Conservation (phyloP, 1,139 yeast genomes). For the Scheffersomyces quercinus region DNA sequence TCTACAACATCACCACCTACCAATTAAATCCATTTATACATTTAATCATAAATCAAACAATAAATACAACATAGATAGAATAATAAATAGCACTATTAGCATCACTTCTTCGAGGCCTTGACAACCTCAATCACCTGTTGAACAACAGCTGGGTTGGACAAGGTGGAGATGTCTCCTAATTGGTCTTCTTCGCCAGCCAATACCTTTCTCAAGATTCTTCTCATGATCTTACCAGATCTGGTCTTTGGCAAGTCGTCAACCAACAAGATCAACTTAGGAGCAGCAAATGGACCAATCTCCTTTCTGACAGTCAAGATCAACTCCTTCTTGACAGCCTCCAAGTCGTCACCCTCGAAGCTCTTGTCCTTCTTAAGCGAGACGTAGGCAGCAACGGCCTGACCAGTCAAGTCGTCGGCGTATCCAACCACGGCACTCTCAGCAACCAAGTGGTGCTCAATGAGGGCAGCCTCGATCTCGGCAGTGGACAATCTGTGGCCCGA, state of each 20-base stretch:
- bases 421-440: conserved; percentile 84
- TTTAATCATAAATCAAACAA: not conserved
- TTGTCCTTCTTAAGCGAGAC: conserved; percentile 60
- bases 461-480: conserved; percentile 80
- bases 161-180: conserved; percentile 76
- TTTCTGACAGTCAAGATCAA: conserved; percentile 71
- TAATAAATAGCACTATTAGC: not conserved
- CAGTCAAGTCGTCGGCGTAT: conserved; percentile 77
- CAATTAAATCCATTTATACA: not conserved
- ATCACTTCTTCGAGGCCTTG: conserved; percentile 22
- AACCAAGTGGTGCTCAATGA: conserved; percentile 67
- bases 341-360: conserved; percentile 39
- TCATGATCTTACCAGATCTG: conserved; percentile 82
- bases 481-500: conserved; percentile 81
- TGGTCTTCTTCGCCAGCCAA: conserved; percentile 79
- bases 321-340: conserved; percentile 64
- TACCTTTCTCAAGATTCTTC: conserved; percentile 77
- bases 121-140: conserved; percentile 64
- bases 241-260: conserved; percentile 83
- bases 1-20: too few relatives aligned
- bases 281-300: conserved; percentile 84
- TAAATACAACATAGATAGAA: not conserved
- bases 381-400: conserved; percentile 82
- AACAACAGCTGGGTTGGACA: conserved; percentile 72
- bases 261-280: conserved; percentile 69